A percentile compares a stretch with the other conserved stretches of the same genome.
Evolutionary conservation across 2,329 filamentous ascomycete species (phyloP).

Genomic region (Ascochyta clinopodiicola): DNA sequence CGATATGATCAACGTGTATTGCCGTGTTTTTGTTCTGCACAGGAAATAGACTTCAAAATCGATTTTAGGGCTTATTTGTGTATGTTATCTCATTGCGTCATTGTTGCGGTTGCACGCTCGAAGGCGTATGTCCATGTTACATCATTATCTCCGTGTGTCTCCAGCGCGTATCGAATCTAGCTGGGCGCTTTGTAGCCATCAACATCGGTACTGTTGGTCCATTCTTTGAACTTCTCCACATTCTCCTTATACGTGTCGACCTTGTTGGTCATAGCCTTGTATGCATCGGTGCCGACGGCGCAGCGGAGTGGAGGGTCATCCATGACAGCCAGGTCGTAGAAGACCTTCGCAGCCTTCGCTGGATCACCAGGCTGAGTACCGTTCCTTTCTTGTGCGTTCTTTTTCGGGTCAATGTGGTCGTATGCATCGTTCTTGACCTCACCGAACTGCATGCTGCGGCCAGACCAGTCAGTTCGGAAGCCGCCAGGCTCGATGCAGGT

Average conservation of each 20-base stretch:
- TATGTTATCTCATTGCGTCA: neutral
- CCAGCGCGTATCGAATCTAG: slow-evolving; percentile 4
- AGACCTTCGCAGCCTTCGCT: slow-evolving; percentile 56
- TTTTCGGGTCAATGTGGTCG: slow-evolving; percentile 56
- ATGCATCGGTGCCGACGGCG: slow-evolving; percentile 62
- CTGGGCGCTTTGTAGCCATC: slow-evolving; percentile 47
- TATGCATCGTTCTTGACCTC: slow-evolving; percentile 55
- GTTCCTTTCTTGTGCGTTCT: slow-evolving; percentile 50
- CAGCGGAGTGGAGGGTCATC: slow-evolving; percentile 60
- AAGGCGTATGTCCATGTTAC: no score
- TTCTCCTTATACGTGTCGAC: slow-evolving; percentile 58
- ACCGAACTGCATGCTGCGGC: slow-evolving; percentile 55
- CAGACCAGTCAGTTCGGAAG: slow-evolving; percentile 56
- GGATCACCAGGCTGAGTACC: slow-evolving; percentile 59
- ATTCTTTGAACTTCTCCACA: slow-evolving; percentile 58
- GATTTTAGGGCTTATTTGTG: neutral
- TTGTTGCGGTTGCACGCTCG: no score
- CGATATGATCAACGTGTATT: neutral
- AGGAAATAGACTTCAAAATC: neutral
- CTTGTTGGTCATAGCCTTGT: slow-evolving; percentile 57
- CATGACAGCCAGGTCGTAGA: slow-evolving; percentile 63
- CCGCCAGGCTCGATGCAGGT: slow-evolving; percentile 55
- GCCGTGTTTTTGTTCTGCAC: neutral
- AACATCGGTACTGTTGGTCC: slow-evolving; percentile 58
- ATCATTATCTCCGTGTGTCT: neutral